phyloP scores from a whole-genome alignment of 345 rosid genomes.

The Populus simonii region DNA sequence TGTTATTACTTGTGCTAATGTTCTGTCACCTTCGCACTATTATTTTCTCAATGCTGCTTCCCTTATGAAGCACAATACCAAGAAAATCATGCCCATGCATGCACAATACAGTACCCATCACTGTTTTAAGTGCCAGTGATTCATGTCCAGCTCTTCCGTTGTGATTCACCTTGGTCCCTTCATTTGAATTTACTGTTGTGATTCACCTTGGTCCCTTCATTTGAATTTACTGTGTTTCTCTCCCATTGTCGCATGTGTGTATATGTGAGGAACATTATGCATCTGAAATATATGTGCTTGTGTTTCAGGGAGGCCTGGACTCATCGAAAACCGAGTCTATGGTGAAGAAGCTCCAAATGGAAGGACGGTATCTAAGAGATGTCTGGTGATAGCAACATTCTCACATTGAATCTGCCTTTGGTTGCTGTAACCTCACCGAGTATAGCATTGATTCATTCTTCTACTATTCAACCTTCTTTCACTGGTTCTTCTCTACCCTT shows the following conservation, averaged over 20 bases:
- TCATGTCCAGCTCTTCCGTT: neutral
- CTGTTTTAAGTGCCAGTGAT: neutral
- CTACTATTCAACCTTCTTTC: conserved; percentile 18
- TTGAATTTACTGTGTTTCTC: neutral
- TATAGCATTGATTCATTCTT: conserved; percentile 26
- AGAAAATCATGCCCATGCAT: neutral
- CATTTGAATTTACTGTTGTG: neutral
- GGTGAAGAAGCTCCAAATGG: conserved; percentile 35
- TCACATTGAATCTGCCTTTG: neutral
- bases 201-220: too few relatives aligned
- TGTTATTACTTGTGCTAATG: too few relatives aligned
- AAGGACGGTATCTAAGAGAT: conserved; percentile 33
- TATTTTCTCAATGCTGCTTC: neutral
- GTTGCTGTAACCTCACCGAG: neutral
- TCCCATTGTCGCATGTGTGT: neutral
- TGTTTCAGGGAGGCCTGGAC: conserved; percentile 26
- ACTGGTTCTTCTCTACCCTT: neutral
- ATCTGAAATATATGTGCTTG: neutral
- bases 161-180: too few relatives aligned
- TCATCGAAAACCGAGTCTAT: conserved; percentile 27
- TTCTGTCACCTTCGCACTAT: neutral
- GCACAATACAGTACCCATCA: neutral
- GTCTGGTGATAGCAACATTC: conserved; percentile 28
- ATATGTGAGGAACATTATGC: neutral
- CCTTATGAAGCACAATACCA: neutral